A percentile compares a stretch with the other conserved stretches of the same genome.
Evolutionary conservation across 805 yeast genomes (phyloP).

Genomic region (Teunomyces panamensis): DNA sequence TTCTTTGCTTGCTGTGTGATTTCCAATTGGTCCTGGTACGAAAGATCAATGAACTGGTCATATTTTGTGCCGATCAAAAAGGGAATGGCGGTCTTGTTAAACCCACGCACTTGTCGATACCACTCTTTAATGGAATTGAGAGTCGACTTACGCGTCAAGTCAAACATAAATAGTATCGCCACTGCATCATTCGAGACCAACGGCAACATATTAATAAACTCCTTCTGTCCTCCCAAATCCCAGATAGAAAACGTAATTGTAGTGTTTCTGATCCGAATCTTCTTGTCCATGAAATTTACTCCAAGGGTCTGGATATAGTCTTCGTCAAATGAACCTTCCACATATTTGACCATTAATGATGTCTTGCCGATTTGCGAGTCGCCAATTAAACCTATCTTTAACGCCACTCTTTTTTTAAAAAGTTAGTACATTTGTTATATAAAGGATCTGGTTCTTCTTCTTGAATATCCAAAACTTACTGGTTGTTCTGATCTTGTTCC

Average conservation of each 20-base stretch:
- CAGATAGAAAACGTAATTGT: conserved; percentile 88
- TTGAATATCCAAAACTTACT: conserved; percentile 25
- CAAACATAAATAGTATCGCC: conserved; percentile 85
- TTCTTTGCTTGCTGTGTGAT: conserved; percentile 78
- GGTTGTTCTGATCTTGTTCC: conserved; percentile 32
- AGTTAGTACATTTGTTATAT: conserved; percentile 17
- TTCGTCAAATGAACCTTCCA: conserved; percentile 90
- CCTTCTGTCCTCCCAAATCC: conserved; percentile 96
- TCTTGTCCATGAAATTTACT: conserved; percentile 91
- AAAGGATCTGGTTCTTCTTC: neutral
- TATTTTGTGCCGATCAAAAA: conserved; percentile 91
- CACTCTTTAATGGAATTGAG: conserved; percentile 88
- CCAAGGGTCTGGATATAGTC: conserved; percentile 93
- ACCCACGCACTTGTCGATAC: conserved; percentile 89
- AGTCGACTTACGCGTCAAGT: conserved; percentile 81
- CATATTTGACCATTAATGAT: conserved; percentile 93
- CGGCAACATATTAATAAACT: conserved; percentile 93
- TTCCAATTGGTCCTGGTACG: conserved; percentile 78
- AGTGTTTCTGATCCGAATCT: conserved; percentile 78
- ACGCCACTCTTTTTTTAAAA: conserved; percentile 43
- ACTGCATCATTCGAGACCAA: conserved; percentile 90
- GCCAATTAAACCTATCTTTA: conserved; percentile 90
- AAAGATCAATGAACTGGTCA: conserved; percentile 77
- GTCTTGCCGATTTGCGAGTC: conserved; percentile 97
- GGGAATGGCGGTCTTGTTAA: conserved; percentile 88